Percentiles rank a stretch among this genome's conserved stretches.
These are phyloP conservation scores for Microthlaspi erraticum DNA, from an alignment of 345 rosid species.

Conservation along the genomic window DNA sequence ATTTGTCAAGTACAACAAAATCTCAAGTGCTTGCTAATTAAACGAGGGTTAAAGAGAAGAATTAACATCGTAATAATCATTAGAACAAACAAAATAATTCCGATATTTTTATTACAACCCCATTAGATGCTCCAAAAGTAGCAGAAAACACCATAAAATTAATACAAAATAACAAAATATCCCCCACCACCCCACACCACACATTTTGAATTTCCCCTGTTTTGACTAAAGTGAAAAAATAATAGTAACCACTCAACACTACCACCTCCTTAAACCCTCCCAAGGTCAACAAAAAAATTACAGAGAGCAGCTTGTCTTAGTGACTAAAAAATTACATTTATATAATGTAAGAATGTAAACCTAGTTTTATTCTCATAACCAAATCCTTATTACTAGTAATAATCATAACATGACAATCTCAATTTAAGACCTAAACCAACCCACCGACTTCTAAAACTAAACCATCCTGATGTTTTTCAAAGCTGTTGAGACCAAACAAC, in stretches of 20 bases:
- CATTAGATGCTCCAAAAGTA: slow-evolving; percentile 30
- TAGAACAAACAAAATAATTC: slow-evolving; percentile 27
- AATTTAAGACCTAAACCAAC: slow-evolving; percentile 24
- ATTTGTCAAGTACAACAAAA: not conserved
- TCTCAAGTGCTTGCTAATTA: not conserved
- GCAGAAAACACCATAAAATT: slow-evolving; percentile 16
- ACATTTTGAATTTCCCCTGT: slow-evolving; percentile 25
- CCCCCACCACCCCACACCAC: slow-evolving; percentile 30
- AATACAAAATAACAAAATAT: slow-evolving; percentile 28
- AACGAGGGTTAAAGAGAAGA: not conserved
- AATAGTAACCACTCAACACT: slow-evolving; percentile 15
- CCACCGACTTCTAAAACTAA: slow-evolving; percentile 1
- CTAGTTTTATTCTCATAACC: slow-evolving; percentile 17
- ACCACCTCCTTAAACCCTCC: slow-evolving; percentile 19
- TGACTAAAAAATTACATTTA: slow-evolving; percentile 4
- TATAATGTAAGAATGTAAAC: slow-evolving; percentile 21
- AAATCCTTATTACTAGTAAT: slow-evolving; percentile 33
- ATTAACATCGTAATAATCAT: not conserved
- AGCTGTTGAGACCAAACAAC: slow-evolving; percentile 3
- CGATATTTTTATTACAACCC: slow-evolving; percentile 37
- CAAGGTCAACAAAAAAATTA: slow-evolving; percentile 41
- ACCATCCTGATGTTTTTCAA: slow-evolving; percentile 1
- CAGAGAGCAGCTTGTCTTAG: slow-evolving; percentile 32
- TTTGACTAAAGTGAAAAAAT: slow-evolving; percentile 19
- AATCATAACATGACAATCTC: slow-evolving; percentile 27